These are phyloP conservation scores for Nicotiana sylvestris DNA, from an alignment of 257 asterid species.

Conservation along the genomic window DNA sequence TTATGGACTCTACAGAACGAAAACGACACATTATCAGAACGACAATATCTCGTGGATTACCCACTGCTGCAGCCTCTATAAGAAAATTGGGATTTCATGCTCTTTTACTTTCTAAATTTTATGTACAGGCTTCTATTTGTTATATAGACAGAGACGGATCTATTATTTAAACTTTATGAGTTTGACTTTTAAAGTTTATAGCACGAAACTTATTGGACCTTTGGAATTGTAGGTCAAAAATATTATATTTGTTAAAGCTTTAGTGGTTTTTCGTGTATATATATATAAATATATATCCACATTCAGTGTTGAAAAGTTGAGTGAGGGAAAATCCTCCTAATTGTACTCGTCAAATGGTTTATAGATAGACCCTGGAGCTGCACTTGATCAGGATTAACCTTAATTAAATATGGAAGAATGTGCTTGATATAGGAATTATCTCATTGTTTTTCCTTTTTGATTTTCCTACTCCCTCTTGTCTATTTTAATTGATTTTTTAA, in stretches of 20 bases:
- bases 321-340: too few relatives aligned
- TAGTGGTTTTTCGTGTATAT: too few relatives aligned
- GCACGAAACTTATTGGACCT: too few relatives aligned
- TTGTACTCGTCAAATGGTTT: too few relatives aligned
- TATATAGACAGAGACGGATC: not conserved
- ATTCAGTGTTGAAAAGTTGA: too few relatives aligned
- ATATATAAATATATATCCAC: too few relatives aligned
- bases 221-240: too few relatives aligned
- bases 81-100: constrained; percentile 17
- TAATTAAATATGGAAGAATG: not conserved
- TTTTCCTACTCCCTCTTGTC: not conserved
- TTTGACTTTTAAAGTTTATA: too few relatives aligned
- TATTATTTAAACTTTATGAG: too few relatives aligned
- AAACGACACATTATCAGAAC: constrained; percentile 73
- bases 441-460: not conserved
- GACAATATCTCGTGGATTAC: constrained; percentile 80
- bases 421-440: not conserved
- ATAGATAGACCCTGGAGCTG: not conserved
- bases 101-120: not conserved
- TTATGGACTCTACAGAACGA: constrained; percentile 95
- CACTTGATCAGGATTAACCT: not conserved
- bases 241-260: not conserved
- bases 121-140: not conserved
- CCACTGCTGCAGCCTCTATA: constrained; percentile 69
- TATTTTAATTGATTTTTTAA: too few relatives aligned